Base-by-base conservation (phyloP, 73 alveolate species). In the Stentor coeruleus region DNA sequence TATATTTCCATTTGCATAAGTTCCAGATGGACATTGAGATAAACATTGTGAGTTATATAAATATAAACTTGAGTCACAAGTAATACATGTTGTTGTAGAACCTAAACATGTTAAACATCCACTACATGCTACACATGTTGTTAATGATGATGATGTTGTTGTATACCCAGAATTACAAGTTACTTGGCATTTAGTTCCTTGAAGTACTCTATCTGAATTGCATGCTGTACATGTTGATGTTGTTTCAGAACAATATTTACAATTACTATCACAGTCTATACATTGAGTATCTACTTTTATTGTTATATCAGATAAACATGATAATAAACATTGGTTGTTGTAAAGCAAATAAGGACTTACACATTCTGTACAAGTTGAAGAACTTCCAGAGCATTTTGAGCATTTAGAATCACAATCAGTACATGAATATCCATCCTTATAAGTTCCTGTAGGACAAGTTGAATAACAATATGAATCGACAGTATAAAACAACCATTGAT, bases 1-100 rank as follows among this genome's bases (percentile, higher is more conserved):
- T 33, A 33, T 4, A 58, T 81, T 82, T 66, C 86, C 86, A 6
- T 35, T 4, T 3, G 79, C 79, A 66, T 26, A 66, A 33, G 79
- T 66, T 1, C 79, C 79, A 26, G n/a, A 37, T 1, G 79, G 79
- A 31, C 79, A 66, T 1, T 20, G 11, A 14, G 3, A 0, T 20
- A 66, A 20, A 33, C 79, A 66, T 1, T 26, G 79, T 1, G 79
- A 66, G 42, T 66, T 33, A 40, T 66, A 33, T 20, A 66, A 40
- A 40, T 66, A 66, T 20, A 66, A 40, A 0, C 49, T 49, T 49
- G 6, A 20, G 2, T 26, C 33, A 40, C 79, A 66, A 2, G 40
- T 26, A 1, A 40, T 66, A 31, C 79, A 66, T 1, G 11, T 28
- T 14, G 79, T 66, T 20, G 39, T 26, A 28, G 79, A 1, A 37